Conservation (phyloP, 495 filamentous ascomycete genomes). For the Chaetomium tenue region DNA sequence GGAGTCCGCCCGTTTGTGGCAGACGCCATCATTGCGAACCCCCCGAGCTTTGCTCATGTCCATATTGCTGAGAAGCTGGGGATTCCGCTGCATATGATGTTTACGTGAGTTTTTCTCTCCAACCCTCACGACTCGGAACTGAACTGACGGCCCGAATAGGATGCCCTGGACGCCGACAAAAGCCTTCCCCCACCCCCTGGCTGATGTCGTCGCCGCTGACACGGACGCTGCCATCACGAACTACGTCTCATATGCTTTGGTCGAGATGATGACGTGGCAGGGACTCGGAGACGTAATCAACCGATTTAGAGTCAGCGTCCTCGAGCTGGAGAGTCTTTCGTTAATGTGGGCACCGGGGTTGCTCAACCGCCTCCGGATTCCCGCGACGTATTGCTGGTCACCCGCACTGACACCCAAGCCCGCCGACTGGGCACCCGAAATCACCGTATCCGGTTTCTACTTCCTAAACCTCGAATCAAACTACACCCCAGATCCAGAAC, state of each 20-base stretch:
- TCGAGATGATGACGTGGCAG: conserved; percentile 67
- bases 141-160: background rate
- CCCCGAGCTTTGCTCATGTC: conserved; percentile 64
- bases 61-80: conserved; percentile 65
- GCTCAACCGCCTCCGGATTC: conserved; percentile 59
- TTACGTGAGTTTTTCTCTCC: conserved; percentile 36
- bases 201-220: conserved; percentile 62
- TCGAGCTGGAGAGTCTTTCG: conserved; percentile 61
- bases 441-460: conserved; percentile 63
- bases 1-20: conserved; percentile 57
- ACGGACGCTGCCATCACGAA: conserved; percentile 59
- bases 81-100: conserved; percentile 66
- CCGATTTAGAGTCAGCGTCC: conserved; percentile 56
- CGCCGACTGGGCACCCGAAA: conserved; percentile 60
- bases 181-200: conserved; percentile 68
- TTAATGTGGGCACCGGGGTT: conserved; percentile 65
- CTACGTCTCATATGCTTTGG: conserved; percentile 70
- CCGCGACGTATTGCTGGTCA: conserved; percentile 66
- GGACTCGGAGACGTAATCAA: conserved; percentile 66
- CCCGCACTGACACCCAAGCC: conserved; percentile 65
- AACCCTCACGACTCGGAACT: background rate
- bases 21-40: conserved; percentile 71
- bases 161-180: conserved; percentile 64
- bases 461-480: conserved; percentile 62
- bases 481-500: conserved; percentile 55